Conservation (phyloP, 78 protist genomes). For the Dictyostelium firmibasis region DNA sequence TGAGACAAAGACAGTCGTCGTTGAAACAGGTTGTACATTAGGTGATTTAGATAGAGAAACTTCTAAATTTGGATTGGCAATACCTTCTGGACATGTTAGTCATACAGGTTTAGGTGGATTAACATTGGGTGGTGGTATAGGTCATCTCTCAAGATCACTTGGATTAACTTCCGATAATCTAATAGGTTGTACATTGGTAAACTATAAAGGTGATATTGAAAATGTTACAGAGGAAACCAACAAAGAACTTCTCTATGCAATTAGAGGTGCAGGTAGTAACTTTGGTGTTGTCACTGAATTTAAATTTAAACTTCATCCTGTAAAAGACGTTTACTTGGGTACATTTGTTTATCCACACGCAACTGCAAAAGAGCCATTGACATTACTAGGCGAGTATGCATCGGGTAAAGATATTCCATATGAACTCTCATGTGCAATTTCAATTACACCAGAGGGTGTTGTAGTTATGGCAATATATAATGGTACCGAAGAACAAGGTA, state of each 20-base stretch:
- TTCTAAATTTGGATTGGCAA: not conserved
- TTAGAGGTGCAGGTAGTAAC: conserved; percentile 59
- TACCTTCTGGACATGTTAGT: conserved; percentile 20
- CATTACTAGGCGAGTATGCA: not conserved
- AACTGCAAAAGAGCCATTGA: not conserved
- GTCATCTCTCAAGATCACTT: conserved; percentile 19
- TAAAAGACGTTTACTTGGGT: not conserved
- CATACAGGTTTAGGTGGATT: conserved; percentile 61
- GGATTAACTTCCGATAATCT: conserved; percentile 44
- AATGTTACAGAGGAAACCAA: not conserved
- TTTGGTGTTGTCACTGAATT: conserved; percentile 45
- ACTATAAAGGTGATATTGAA: not conserved
- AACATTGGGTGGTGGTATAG: conserved; percentile 52
- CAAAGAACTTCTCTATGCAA: conserved; percentile 27
- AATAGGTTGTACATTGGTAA: not conserved
- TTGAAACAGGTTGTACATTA: conserved; percentile 19
- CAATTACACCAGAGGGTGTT: conserved; percentile 35
- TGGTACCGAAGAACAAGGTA: not conserved
- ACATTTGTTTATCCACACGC: conserved; percentile 5
- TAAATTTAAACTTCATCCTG: conserved; percentile 5
- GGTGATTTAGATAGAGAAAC: conserved; percentile 35
- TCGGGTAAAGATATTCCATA: not conserved
- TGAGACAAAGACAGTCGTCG: not conserved
- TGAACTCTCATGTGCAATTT: conserved; percentile 14
- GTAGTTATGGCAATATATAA: not conserved